Percentiles rank a stretch among this genome's conserved stretches.
phyloP scores from a whole-genome alignment of 768 basidiomycete genomes.

The Glaciozyma martinii region DNA sequence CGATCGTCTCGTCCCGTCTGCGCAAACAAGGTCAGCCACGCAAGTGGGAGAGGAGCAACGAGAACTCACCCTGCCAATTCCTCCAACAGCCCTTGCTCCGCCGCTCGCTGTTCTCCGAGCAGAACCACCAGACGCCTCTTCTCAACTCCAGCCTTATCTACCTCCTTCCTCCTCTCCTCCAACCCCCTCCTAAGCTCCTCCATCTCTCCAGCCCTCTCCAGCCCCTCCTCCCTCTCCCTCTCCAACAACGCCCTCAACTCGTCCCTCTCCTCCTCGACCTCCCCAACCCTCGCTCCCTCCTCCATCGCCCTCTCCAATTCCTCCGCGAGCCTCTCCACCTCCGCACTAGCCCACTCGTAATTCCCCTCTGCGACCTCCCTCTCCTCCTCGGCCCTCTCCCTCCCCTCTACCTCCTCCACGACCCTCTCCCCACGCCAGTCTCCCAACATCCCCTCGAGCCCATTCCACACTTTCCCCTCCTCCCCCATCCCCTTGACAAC shows the following conservation, averaged over 20 bases:
- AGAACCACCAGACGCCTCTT: slow-evolving; percentile 20
- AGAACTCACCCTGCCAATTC: slow-evolving; percentile 59
- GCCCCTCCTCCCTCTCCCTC: slow-evolving; percentile 36
- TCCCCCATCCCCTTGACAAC: slow-evolving; percentile 46
- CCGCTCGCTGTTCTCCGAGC: slow-evolving; percentile 18
- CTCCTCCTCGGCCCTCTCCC: no score
- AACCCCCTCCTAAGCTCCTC: slow-evolving; percentile 16
- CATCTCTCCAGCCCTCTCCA: no score
- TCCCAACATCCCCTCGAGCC: neutral
- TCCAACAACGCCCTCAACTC: slow-evolving; percentile 27
- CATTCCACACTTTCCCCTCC: slow-evolving; percentile 47
- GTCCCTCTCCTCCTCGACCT: no score
- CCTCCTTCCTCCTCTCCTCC: slow-evolving; percentile 9
- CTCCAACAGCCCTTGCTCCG: slow-evolving; percentile 58
- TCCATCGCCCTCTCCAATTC: slow-evolving; percentile 42
- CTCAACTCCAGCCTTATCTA: slow-evolving; percentile 12
- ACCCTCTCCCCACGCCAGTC: neutral
- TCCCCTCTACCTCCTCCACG: neutral
- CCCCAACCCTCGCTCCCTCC: no score
- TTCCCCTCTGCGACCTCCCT: slow-evolving; percentile 46
- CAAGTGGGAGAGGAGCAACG: neutral
- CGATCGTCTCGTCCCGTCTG: slow-evolving; percentile 55
- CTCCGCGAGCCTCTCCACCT: slow-evolving; percentile 52
- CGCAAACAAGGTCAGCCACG: slow-evolving; percentile 38
- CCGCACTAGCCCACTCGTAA: slow-evolving; percentile 49